These are phyloP conservation scores for Austroboletus festivus DNA, from an alignment of 768 basidiomycete species.

Conservation along the genomic window DNA sequence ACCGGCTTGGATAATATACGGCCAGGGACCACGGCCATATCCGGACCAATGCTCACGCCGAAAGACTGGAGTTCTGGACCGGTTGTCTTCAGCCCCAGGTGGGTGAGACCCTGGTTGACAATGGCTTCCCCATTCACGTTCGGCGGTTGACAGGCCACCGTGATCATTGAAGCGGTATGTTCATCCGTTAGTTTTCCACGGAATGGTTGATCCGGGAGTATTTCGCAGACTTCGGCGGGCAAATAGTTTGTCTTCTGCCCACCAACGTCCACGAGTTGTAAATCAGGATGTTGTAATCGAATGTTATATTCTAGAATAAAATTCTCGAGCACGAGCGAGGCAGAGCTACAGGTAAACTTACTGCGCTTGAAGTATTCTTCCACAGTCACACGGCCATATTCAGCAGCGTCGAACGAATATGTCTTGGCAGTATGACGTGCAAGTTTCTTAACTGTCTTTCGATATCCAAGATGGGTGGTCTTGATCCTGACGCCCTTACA, in stretches of 20 bases:
- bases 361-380: slow-evolving; percentile 47
- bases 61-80: slow-evolving; percentile 40
- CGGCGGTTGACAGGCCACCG: slow-evolving; percentile 45
- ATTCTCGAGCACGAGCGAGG: not conserved
- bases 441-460: slow-evolving; percentile 64
- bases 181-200: slow-evolving; percentile 53
- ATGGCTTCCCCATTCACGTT: slow-evolving; percentile 48
- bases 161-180: slow-evolving; percentile 53
- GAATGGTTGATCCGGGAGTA: slow-evolving; percentile 40
- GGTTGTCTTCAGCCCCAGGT: slow-evolving; percentile 39
- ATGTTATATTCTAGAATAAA: slow-evolving; percentile 41
- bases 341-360: slow-evolving; percentile 23
- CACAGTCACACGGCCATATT: slow-evolving; percentile 42
- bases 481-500: slow-evolving; percentile 63
- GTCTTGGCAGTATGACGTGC: slow-evolving; percentile 38
- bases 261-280: slow-evolving; percentile 50
- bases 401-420: slow-evolving; percentile 40
- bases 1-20: slow-evolving; percentile 45
- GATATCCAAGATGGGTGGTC: slow-evolving; percentile 70
- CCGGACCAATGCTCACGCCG: slow-evolving; percentile 42
- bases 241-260: slow-evolving; percentile 40
- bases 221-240: slow-evolving; percentile 49
- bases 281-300: slow-evolving; percentile 34
- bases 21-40: slow-evolving; percentile 56
- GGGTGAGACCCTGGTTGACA: slow-evolving; percentile 38